Evolutionary conservation across 2,329 filamentous ascomycete species (phyloP), one percentile per base, ranked within the genome.

Genomic region (Plenodomus lindquistii): DNA sequence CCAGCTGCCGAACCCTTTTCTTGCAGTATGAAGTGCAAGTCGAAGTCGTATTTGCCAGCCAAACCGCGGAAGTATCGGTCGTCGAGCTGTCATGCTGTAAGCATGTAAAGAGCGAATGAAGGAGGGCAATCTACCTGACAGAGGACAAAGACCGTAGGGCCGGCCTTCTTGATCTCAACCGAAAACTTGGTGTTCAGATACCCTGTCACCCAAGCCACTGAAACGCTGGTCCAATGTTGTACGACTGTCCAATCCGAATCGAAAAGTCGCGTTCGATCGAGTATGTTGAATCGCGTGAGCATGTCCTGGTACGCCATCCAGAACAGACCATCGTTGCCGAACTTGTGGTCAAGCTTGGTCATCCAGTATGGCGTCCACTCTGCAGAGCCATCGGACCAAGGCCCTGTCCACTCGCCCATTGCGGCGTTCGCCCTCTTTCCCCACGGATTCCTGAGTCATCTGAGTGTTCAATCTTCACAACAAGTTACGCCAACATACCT

Each of bases 321-420:
- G 65, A 85, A 84, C 21, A 83, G 51, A 6, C 88, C 88, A 59
- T 92, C 88, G 56, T 90, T 86, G 24, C 87, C 87, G 60, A 92
- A 92, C 17, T 80, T 83, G 64, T 92, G 87, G 35, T 80, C 77
- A 1, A 93, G 78, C 57, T 86, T 84, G 44, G 84, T 72, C 70
- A 93, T 82, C 82, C 87, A 90, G 56, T 91, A 86, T 0, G 87
- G 78, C 1, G 87, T 93, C 90, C 90, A 95, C 70, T 93, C 85
- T 60, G 88, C 87, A 13, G 86, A 90, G 1, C 90, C 90, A 62
- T 94, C 90, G 20, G 82, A 84, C 88, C 89, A 94, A 1, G 88
- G 78, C 0, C 90, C 89, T 35, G 83, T 87, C 88, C 89, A 93
- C 70, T 92, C 89, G 11, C 68, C 67, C 45, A 65, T 60, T 15